A percentile compares a stretch with the other conserved stretches of the same genome.
These are phyloP conservation scores for Skeletonema grethae DNA, from an alignment of 108 stramenopile species.

Conservation along the genomic window DNA sequence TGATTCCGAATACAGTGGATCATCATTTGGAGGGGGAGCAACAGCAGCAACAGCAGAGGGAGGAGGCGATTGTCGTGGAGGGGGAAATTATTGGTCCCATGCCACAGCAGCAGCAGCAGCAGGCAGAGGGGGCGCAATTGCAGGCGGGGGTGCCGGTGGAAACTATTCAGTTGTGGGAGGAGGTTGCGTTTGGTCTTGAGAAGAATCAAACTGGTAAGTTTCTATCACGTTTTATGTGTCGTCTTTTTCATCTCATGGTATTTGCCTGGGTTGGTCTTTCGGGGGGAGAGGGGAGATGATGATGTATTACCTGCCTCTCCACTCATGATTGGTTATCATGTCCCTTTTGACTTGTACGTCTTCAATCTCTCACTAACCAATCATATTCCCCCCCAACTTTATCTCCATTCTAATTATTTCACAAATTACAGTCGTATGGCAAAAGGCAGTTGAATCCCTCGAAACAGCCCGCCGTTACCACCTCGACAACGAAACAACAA, in stretches of 20 bases:
- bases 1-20: too few species aligned
- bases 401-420: too few species aligned
- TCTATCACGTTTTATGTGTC: too few species aligned
- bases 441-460: conserved; percentile 79
- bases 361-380: too few species aligned
- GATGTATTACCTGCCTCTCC: background rate
- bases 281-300: background rate
- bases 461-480: conserved; percentile 46
- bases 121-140: background rate
- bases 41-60: background rate
- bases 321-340: too few species aligned
- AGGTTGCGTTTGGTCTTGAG: conserved; percentile 72
- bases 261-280: background rate
- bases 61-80: background rate
- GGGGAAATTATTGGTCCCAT: conserved; percentile 2
- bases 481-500: conserved; percentile 2
- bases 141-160: conserved; percentile 20
- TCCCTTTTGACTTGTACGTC: too few species aligned
- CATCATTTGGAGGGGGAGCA: too few species aligned
- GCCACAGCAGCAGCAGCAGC: background rate
- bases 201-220: conserved; percentile 75
- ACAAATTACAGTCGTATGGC: conserved; percentile 70
- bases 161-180: conserved; percentile 61
- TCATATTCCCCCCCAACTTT: background rate
- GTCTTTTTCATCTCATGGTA: too few species aligned